phyloP scores from a whole-genome alignment of 768 basidiomycete genomes.

The Kwoniella botswanensis region DNA sequence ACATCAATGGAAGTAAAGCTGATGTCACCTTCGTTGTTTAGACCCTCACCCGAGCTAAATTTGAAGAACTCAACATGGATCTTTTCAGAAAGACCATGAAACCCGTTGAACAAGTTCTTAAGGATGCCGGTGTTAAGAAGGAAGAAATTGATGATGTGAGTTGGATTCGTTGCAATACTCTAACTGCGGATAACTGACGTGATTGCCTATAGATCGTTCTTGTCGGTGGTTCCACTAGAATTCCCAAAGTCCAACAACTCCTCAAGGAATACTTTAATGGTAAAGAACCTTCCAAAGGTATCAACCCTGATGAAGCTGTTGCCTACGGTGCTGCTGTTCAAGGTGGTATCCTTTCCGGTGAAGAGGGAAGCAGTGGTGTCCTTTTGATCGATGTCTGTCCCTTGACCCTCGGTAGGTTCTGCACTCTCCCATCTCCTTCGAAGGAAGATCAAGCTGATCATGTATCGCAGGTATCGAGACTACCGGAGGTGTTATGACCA shows the following conservation, averaged over 20 bases:
- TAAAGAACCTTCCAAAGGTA: constrained; percentile 98
- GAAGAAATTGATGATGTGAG: constrained; percentile 87
- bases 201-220: constrained; percentile 70
- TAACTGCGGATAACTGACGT: constrained; percentile 2
- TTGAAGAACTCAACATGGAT: constrained; percentile 98
- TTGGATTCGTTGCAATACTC: constrained; percentile 35
- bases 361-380: constrained; percentile 83
- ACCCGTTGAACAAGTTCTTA: constrained; percentile 97
- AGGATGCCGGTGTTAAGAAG: constrained; percentile 98
- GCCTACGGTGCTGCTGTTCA: constrained; percentile 99
- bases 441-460: constrained; percentile 53
- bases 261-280: constrained; percentile 99
- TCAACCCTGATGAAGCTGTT: constrained; percentile 99
- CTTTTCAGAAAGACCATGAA: constrained; percentile 99
- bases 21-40: background rate
- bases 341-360: constrained; percentile 95
- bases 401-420: constrained; percentile 57
- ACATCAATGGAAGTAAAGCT: background rate
- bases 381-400: constrained; percentile 93
- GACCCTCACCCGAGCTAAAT: constrained; percentile 90
- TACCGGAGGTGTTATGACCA: constrained; percentile 98
- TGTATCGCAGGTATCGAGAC: constrained; percentile 92
- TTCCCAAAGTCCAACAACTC: constrained; percentile 95
- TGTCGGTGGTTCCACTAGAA: constrained; percentile 98
- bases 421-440: background rate